Evolutionary conservation across 257 asterid species (phyloP).

Genomic region (Phtheirospermum japonicum): DNA sequence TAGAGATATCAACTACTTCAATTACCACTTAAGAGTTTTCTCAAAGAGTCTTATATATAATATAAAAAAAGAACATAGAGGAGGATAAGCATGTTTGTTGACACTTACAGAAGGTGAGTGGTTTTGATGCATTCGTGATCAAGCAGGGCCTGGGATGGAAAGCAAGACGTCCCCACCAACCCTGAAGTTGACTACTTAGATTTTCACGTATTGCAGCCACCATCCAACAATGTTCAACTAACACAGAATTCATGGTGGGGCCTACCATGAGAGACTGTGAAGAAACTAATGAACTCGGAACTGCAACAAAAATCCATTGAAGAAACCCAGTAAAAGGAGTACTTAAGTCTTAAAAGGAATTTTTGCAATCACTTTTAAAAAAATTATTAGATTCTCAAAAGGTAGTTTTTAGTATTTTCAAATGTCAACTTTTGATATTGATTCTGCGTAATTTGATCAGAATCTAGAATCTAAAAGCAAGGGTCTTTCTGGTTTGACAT

Average conservation of each 20-base stretch:
- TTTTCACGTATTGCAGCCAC: slow-evolving; percentile 26
- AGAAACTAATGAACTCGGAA: slow-evolving; percentile 23
- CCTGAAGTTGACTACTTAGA: slow-evolving; percentile 33
- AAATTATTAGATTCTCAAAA: too few species aligned
- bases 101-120: slow-evolving; percentile 39
- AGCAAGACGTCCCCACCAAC: slow-evolving; percentile 58
- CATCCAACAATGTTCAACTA: slow-evolving; percentile 30
- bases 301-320: slow-evolving; percentile 29
- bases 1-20: not conserved
- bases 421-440: not conserved
- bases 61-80: not conserved
- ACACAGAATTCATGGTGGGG: slow-evolving; percentile 20
- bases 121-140: slow-evolving; percentile 29
- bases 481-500: not conserved
- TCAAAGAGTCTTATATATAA: not conserved
- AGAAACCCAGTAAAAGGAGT: slow-evolving; percentile 2
- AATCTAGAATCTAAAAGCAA: not conserved
- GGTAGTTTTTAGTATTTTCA: not conserved
- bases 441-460: slow-evolving; percentile 5
- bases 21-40: not conserved
- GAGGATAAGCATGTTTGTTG: not conserved
- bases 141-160: slow-evolving; percentile 38
- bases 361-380: not conserved
- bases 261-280: slow-evolving; percentile 9
- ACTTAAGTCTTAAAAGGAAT: too few species aligned